Evolutionary conservation across 768 basidiomycete genomes (phyloP), one percentile per base, ranked within the genome.

Genomic region (Rhodotorula kratochvilovae): DNA sequence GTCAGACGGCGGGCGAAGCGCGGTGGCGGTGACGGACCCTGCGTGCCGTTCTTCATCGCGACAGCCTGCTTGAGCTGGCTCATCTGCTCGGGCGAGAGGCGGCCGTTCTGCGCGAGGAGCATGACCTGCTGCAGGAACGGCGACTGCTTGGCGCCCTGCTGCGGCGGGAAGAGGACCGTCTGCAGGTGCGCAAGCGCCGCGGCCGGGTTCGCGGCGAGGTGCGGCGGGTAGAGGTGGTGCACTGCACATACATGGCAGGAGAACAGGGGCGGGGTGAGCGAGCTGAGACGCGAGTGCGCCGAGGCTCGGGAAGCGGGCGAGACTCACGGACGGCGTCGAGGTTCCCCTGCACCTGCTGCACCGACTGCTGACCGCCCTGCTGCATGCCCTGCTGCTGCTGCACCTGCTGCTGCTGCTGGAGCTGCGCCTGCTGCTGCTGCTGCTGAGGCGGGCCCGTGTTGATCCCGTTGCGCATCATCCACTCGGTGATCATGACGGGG

Each of bases 11-110:
- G n/a, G 48, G n/a, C 19, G 39, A 16, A 43, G 36, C 16, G 25
- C 16, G 42, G 43, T 21, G 42, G 19, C 12, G 46, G 2, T 10
- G 15, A 51, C 65, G 12, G 13, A 63, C 70, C 70, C 58, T 67
- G 65, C 27, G 66, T n/a, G 29, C 60, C 63, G 29, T 73, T 73
- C 54, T 67, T 56, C 31, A 57, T 29, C 31, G 65, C 68, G 7
- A 74, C 68, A 2, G 68, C 72, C 25, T 69, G 65, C 36, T 70
- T 70, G 33, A 74, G 58, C 50, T 63, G 61, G 3, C 21, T 33
- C 72, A 74, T 74, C 53, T 74, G 72, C 58, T 74, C 68, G 11
- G 55, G 65, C n/a, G 57, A 70, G 36, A 74, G 29, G 21, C 68
- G 53, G 2, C 62, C 61, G 29, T 60, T 67, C 65, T 70, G 66